A percentile compares a stretch with the other conserved stretches of the same genome.
These are phyloP conservation scores for Crotalaria pallida DNA, from an alignment of 306 rosid species.

Conservation along the genomic window DNA sequence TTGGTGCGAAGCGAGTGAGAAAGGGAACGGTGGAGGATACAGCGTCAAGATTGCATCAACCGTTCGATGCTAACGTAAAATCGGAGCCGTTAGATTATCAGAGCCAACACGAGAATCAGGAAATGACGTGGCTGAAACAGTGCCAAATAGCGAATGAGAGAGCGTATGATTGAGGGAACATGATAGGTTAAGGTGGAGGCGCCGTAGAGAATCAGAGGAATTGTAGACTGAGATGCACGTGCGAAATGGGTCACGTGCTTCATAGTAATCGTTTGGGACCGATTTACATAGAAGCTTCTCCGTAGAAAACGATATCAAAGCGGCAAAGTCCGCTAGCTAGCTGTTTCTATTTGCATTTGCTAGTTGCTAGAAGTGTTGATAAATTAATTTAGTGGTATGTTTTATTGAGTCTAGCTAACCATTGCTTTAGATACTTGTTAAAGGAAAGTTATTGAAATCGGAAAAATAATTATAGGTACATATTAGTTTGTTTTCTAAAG, in stretches of 20 bases:
- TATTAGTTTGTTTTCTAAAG: too few relatives aligned
- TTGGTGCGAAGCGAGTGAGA: slow-evolving; percentile 50
- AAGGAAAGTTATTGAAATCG: too few relatives aligned
- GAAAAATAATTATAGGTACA: too few relatives aligned
- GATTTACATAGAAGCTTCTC: slow-evolving; percentile 35
- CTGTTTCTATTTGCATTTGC: too few relatives aligned
- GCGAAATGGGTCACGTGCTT: too few relatives aligned
- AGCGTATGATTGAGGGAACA: slow-evolving; percentile 37
- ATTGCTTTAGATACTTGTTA: too few relatives aligned
- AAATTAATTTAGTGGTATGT: not conserved
- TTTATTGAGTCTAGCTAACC: too few relatives aligned
- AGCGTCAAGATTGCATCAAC: slow-evolving; percentile 31
- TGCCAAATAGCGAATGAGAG: slow-evolving; percentile 31
- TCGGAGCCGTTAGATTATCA: slow-evolving; percentile 40
- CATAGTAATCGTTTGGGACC: slow-evolving; percentile 25
- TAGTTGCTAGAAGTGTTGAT: not conserved
- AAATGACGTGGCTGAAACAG: slow-evolving; percentile 39
- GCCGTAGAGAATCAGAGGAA: slow-evolving; percentile 15
- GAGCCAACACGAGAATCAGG: slow-evolving; percentile 14
- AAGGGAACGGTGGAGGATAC: slow-evolving; percentile 26
- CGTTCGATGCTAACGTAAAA: slow-evolving; percentile 26
- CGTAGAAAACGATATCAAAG: not conserved
- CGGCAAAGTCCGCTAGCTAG: too few relatives aligned
- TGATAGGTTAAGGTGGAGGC: not conserved
- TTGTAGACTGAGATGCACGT: slow-evolving; percentile 33